phyloP scores from a whole-genome alignment of 2,329 filamentous ascomycete genomes.

The Magnaporthiopsis rhizophila region DNA sequence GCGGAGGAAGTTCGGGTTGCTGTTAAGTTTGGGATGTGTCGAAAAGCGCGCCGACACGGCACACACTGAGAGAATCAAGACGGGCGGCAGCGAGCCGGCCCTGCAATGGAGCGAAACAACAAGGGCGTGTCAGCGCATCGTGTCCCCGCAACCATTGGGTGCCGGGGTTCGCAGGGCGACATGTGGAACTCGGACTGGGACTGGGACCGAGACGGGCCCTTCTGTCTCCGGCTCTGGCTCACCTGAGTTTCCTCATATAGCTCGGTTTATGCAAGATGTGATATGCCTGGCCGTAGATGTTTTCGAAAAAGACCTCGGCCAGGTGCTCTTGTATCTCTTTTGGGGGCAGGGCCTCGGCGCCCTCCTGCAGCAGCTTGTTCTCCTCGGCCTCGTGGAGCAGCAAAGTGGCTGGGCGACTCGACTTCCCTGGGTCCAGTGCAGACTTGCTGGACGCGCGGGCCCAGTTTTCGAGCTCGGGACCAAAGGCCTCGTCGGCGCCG shows the following conservation, averaged over 20 bases:
- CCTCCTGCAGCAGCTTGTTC: constrained; percentile 70
- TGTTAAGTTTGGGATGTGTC: constrained; percentile 71
- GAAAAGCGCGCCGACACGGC: constrained; percentile 94
- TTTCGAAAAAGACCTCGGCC: constrained; percentile 91
- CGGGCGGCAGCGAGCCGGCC: constrained; percentile 73
- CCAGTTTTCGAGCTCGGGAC: constrained; percentile 74
- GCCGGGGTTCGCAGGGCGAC: no score
- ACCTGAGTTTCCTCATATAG: constrained; percentile 82
- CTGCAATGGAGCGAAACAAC: constrained; percentile 29
- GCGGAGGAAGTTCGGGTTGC: constrained; percentile 71
- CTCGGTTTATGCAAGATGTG: constrained; percentile 93
- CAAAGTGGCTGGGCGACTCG: constrained; percentile 43
- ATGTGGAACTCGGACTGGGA: not conserved
- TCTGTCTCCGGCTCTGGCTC: constrained; percentile 21
- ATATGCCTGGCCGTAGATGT: constrained; percentile 91
- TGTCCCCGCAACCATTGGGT: no score
- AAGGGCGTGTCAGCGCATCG: no score
- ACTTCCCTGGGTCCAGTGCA: constrained; percentile 29
- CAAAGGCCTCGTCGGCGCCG: constrained; percentile 80
- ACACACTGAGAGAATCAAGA: constrained; percentile 87
- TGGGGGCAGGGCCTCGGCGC: constrained; percentile 71
- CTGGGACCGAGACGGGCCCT: no score
- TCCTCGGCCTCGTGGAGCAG: constrained; percentile 63
- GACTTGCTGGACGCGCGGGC: constrained; percentile 50
- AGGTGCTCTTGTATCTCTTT: constrained; percentile 89